Conservation (phyloP, 768 basidiomycete genomes). For the Russula griseocarnosa region DNA sequence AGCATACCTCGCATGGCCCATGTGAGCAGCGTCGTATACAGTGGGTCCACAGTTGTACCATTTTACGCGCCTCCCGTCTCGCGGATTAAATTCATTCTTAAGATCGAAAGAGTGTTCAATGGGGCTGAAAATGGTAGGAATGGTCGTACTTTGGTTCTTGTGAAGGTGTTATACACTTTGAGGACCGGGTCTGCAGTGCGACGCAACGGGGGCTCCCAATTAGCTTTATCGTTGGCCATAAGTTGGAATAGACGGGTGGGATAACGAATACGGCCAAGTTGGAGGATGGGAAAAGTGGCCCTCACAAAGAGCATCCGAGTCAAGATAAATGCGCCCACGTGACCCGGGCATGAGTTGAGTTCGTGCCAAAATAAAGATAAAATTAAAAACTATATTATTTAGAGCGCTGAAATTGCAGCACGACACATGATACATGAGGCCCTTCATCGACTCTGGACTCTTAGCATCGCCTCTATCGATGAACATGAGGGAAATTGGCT, state of each 20-base stretch:
- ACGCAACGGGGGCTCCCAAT: slow-evolving; percentile 48
- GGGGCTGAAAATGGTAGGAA: slow-evolving; percentile 13
- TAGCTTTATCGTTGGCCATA: slow-evolving; percentile 61
- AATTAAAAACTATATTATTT: background rate
- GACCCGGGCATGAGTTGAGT: background rate
- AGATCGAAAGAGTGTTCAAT: slow-evolving; percentile 6
- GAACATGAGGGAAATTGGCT: background rate
- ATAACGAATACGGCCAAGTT: background rate
- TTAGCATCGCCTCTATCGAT: slow-evolving; percentile 6
- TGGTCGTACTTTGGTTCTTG: slow-evolving; percentile 70
- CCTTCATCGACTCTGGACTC: background rate
- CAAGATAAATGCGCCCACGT: slow-evolving; percentile 1
- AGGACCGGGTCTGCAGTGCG: slow-evolving; percentile 58
- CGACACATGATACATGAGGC: background rate
- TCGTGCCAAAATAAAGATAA: background rate
- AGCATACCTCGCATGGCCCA: slow-evolving; percentile 92
- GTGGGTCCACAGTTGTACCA: slow-evolving; percentile 99
- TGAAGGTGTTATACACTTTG: slow-evolving; percentile 90
- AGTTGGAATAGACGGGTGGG: background rate
- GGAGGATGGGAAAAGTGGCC: slow-evolving; percentile 6
- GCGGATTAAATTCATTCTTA: slow-evolving; percentile 75
- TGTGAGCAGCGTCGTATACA: slow-evolving; percentile 96
- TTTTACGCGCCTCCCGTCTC: slow-evolving; percentile 69
- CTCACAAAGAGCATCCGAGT: slow-evolving; percentile 12
- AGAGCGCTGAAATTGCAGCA: background rate